Evolutionary conservation across 2,329 filamentous ascomycete species (phyloP), one percentile per base, ranked within the genome.

Genomic region (Ambrosiella xylebori): DNA sequence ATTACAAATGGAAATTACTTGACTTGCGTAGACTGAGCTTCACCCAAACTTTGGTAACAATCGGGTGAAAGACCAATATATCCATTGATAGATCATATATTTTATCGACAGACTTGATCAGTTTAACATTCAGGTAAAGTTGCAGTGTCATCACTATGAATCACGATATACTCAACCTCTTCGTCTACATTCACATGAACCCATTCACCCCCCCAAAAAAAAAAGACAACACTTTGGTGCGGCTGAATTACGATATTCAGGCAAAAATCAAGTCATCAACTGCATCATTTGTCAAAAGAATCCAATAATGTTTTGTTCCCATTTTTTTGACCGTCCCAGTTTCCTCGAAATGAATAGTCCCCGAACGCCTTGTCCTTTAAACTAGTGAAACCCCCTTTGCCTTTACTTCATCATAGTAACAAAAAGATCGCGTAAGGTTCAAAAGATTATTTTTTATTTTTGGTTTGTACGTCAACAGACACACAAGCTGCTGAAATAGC

Each of bases 381-480:
- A 39, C 19, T 15, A 51, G 27, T 17, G 19, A 47, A 15, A 8
- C 44, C 7, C 44, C 2, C 2, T 17, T 8, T 47, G n/a, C 44
- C 44, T 40, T 41, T 37, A 19, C 52, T 41, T 27, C 38, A 19
- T 41, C 8, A 54, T n/a, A 15, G 11, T 41, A 54, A 27, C 12
- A 41, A 39, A 55, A 12, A 59, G 56, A 49, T 49, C 49, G 47
- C 45, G 17, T 56, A 40, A 59, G 47, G 51, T 55, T 54, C 38
- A 54, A 54, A 19, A 54, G 38, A 54, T 41, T 54, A 37, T 41
- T 54, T 57, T 59, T 60, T 39, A 39, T 60, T 60, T 60, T 60
- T 27, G 15, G 17, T 55, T 51, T 54, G 37, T 27, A 54, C 52
- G 40, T 54, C 17, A 38, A 54, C 52, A 54, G 27, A 49, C 37